Evolutionary conservation across 371 early-diverging fungal genomes (phyloP).

Genomic region (Blastocladiella emersonii): DNA sequence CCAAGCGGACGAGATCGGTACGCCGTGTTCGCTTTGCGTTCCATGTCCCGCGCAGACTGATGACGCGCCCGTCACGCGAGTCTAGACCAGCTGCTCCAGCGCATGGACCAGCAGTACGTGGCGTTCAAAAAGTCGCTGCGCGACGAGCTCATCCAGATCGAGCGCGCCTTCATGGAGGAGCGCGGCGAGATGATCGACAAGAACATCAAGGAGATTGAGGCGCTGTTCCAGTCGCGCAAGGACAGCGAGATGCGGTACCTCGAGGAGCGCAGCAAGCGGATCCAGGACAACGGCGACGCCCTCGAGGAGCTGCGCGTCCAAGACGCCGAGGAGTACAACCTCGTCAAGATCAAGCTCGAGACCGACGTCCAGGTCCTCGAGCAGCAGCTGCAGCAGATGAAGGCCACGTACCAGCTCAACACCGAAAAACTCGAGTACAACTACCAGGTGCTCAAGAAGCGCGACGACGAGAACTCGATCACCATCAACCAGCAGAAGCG

Average conservation of each 20-base stretch:
- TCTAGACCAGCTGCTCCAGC: conserved; percentile 23
- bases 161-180: conserved; percentile 31
- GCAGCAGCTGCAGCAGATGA: conserved; percentile 44
- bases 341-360: conserved; percentile 39
- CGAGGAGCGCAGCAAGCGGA: conserved; percentile 26
- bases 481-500: conserved; percentile 35
- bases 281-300: conserved; percentile 29
- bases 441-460: conserved; percentile 38
- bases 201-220: conserved; percentile 23
- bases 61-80: too few species aligned
- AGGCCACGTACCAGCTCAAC: conserved; percentile 41
- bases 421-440: conserved; percentile 44
- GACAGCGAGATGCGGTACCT: conserved; percentile 26
- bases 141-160: conserved; percentile 32
- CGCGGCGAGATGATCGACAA: conserved; percentile 26
- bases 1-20: conserved; percentile 36
- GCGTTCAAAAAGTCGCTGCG: conserved; percentile 21
- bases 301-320: conserved; percentile 27
- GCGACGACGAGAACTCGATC: conserved; percentile 39
- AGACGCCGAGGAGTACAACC: conserved; percentile 39
- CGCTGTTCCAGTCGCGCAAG: conserved; percentile 18
- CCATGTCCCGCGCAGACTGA: too few species aligned
- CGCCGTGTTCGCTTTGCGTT: too few species aligned
- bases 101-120: conserved; percentile 31
- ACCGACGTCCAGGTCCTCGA: conserved; percentile 40